phyloP scores from a whole-genome alignment of 805 yeast genomes.

The Candida maris region DNA sequence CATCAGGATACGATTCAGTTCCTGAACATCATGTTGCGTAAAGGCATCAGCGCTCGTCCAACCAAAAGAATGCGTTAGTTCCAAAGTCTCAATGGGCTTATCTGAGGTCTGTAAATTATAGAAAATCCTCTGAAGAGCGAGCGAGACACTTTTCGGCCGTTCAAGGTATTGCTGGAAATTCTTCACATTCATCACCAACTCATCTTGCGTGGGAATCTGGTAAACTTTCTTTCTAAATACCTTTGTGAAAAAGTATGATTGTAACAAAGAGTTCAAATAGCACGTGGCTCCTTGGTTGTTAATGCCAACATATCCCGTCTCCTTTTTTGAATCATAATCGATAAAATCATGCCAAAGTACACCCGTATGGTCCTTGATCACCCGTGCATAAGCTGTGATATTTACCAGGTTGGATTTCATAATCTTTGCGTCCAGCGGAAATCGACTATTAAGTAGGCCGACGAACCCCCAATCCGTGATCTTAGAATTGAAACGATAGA shows the following conservation, averaged over 20 bases:
- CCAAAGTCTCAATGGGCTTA: conserved; percentile 78
- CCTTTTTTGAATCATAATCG: conserved; percentile 81
- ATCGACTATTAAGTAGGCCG: conserved; percentile 57
- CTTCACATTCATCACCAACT: conserved; percentile 34
- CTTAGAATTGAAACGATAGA: conserved; percentile 69
- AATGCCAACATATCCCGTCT: conserved; percentile 89
- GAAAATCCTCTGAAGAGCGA: conserved; percentile 85
- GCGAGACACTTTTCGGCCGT: conserved; percentile 57
- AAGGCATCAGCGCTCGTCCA: conserved; percentile 97
- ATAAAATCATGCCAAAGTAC: conserved; percentile 87
- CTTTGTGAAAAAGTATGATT: conserved; percentile 84
- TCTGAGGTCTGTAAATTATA: conserved; percentile 71
- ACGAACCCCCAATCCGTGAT: conserved; percentile 98
- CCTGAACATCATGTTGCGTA: conserved; percentile 98
- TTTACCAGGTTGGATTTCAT: conserved; percentile 53
- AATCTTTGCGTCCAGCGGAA: conserved; percentile 31
- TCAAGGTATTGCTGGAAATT: conserved; percentile 25
- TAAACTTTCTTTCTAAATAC: conserved; percentile 81
- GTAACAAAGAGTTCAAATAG: conserved; percentile 86
- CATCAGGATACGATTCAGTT: conserved; percentile 90
- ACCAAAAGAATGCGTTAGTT: conserved; percentile 88
- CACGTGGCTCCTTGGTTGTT: conserved; percentile 98
- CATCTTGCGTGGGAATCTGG: conserved; percentile 76
- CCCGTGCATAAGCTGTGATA: conserved; percentile 71
- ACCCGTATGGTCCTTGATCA: conserved; percentile 87